Conservation (phyloP, 495 filamentous ascomycete genomes). For the Xylaria grammica region DNA sequence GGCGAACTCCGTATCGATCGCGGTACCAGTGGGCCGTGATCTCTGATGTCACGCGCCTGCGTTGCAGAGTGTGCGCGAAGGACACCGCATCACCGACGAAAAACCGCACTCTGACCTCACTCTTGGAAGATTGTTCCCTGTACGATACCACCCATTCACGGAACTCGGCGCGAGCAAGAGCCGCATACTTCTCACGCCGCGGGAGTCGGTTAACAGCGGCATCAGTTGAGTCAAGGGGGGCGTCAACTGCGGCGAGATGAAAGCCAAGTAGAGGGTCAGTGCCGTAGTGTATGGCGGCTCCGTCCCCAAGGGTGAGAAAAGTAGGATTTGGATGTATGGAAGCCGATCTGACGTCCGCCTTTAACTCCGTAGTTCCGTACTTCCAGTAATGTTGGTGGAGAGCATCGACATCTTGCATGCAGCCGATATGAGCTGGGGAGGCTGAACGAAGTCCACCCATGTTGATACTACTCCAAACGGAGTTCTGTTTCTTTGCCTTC, state of each 20-base stretch:
- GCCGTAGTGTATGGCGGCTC: conserved; percentile 28
- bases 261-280: conserved; percentile 38
- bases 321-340: conserved; percentile 43
- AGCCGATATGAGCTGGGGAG: neutral
- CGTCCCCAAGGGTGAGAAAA: conserved; percentile 27
- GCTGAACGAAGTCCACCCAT: conserved; percentile 15
- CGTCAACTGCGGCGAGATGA: conserved; percentile 43
- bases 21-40: conserved; percentile 39
- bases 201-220: conserved; percentile 40
- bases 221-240: conserved; percentile 51
- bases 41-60: conserved; percentile 26
- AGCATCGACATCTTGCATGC: conserved; percentile 31
- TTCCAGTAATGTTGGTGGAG: conserved; percentile 20
- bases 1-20: conserved; percentile 27
- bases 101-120: conserved; percentile 46
- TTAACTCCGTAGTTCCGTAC: conserved; percentile 25
- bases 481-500: neutral
- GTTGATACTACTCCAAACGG: neutral
- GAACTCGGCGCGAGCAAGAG: conserved; percentile 11
- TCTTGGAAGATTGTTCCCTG: conserved; percentile 18
- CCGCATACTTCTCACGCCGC: conserved; percentile 11
- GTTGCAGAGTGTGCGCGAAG: conserved; percentile 53
- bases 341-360: conserved; percentile 14
- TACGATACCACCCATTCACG: conserved; percentile 12
- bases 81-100: conserved; percentile 50